Conservation (phyloP, 2,329 filamentous ascomycete species). For the Botrytis aclada region DNA sequence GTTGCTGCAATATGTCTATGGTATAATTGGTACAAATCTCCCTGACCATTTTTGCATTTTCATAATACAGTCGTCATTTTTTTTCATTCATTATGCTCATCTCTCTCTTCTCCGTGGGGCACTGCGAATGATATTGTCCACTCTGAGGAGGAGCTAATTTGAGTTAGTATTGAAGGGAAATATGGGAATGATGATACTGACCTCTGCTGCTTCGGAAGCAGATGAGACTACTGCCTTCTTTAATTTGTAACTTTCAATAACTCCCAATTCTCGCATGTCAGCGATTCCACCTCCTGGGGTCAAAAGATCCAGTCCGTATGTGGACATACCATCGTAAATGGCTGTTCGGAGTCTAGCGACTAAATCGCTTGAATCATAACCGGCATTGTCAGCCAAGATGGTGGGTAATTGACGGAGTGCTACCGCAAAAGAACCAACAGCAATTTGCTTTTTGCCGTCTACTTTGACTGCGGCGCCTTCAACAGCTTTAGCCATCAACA, state of each 20-base stretch:
- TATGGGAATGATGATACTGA: constrained; percentile 46
- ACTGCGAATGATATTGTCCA: constrained; percentile 96
- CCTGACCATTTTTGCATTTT: constrained; percentile 26
- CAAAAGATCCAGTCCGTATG: constrained; percentile 83
- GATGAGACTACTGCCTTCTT: constrained; percentile 98
- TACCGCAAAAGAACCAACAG: constrained; percentile 83
- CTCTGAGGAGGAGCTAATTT: constrained; percentile 74
- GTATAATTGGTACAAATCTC: constrained; percentile 37
- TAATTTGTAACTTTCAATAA: constrained; percentile 97
- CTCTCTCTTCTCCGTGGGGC: constrained; percentile 81
- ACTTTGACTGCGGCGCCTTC: constrained; percentile 90
- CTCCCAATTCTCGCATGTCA: constrained; percentile 93
- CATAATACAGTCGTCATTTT: constrained; percentile 35
- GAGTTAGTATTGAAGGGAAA: constrained; percentile 35
- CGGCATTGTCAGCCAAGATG: constrained; percentile 95
- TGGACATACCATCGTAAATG: constrained; percentile 92
- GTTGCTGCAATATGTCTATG: constrained; percentile 37
- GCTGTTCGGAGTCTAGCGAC: constrained; percentile 88
- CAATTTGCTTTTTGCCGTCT: constrained; percentile 93
- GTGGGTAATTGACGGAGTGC: constrained; percentile 92
- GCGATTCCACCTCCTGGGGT: constrained; percentile 88
- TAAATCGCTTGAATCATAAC: constrained; percentile 90
- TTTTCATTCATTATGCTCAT: constrained; percentile 47
- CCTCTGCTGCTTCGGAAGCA: constrained; percentile 93
- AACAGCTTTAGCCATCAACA: constrained; percentile 98